Percentiles rank a stretch among this genome's conserved stretches.
Evolutionary conservation across 2,329 filamentous ascomycete species (phyloP).

Genomic region (Coniochaeta ligniaria): DNA sequence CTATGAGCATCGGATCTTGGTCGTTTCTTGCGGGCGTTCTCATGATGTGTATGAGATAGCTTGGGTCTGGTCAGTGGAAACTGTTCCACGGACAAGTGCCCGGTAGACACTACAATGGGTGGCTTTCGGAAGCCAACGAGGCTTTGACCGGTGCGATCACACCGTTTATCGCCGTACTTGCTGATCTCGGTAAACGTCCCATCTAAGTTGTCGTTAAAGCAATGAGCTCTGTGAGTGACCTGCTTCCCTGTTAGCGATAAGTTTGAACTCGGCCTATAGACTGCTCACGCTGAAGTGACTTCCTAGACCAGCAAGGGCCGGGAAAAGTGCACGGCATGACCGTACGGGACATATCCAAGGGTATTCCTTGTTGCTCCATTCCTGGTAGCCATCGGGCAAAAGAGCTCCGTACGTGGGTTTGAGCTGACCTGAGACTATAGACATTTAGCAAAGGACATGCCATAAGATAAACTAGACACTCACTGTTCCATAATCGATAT

Average conservation of each 20-base stretch:
- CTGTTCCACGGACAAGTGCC: neutral
- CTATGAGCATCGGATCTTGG: neutral
- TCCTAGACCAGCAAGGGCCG: conserved; percentile 5
- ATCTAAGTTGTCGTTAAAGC: conserved; percentile 15
- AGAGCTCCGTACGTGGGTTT: conserved; percentile 8
- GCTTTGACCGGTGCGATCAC: neutral
- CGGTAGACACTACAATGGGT: neutral
- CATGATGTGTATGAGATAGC: neutral
- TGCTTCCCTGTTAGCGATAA: neutral
- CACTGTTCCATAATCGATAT: neutral
- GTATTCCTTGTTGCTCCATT: conserved; percentile 5
- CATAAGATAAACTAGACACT: neutral
- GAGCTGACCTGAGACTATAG: neutral
- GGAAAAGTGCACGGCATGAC: conserved; percentile 7
- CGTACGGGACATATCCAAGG: conserved; percentile 13
- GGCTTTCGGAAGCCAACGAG: no score
- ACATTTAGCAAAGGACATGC: neutral
- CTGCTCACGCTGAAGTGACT: conserved; percentile 10
- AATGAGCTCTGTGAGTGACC: neutral
- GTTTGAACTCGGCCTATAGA: neutral
- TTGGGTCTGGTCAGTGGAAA: neutral
- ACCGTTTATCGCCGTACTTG: conserved; percentile 4
- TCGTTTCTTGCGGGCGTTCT: neutral
- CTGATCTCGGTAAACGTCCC: conserved; percentile 14
- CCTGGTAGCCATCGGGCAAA: conserved; percentile 10